Evolutionary conservation across 1,284 basidiomycete species (phyloP).

Genomic region (Ganoderma boninense): DNA sequence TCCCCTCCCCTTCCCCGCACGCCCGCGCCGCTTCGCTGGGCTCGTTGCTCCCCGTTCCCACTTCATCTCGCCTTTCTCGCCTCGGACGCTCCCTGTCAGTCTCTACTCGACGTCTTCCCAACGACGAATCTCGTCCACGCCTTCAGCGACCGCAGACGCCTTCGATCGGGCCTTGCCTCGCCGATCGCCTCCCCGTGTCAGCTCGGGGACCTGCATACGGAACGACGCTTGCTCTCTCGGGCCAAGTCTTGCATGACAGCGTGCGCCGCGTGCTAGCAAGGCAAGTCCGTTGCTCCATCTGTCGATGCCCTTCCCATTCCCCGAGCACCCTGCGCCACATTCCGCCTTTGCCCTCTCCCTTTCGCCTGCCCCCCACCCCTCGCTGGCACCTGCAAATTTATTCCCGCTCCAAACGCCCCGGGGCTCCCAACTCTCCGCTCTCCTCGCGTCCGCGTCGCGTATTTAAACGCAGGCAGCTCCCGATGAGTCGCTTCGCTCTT

Average conservation of each 20-base stretch:
- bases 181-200: conserved; percentile 14
- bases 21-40: background rate
- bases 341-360: background rate
- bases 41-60: background rate
- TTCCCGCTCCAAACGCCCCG: background rate
- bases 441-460: background rate
- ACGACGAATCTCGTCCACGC: background rate
- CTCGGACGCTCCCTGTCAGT: background rate
- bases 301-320: background rate
- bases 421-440: background rate
- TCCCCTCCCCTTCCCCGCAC: too few species aligned
- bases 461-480: background rate
- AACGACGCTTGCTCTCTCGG: background rate
- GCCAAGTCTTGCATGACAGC: background rate
- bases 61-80: background rate
- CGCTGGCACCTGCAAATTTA: background rate
- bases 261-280: background rate
- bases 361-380: background rate
- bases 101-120: background rate
- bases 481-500: background rate
- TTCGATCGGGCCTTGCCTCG: background rate
- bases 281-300: background rate
- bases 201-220: conserved; percentile 1
- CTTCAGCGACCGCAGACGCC: background rate
- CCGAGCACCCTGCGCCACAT: background rate